Evolutionary conservation across 192 early-diverging fungal species (phyloP).

Genomic region (Funneliformis mosseae): DNA sequence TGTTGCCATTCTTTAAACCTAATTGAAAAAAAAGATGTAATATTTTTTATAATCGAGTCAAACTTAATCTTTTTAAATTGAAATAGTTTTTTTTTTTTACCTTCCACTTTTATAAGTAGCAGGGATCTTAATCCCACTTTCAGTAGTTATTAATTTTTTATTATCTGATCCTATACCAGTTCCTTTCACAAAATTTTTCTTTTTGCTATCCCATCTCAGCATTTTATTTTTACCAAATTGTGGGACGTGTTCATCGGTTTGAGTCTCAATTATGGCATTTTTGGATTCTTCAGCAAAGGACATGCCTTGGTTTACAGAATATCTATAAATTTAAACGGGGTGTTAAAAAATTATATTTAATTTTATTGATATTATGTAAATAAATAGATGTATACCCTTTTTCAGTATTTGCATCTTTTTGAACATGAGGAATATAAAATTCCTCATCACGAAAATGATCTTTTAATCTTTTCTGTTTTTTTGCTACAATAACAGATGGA

Average conservation of each 20-base stretch:
- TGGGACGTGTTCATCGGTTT: constrained; percentile 79
- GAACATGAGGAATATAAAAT: constrained; percentile 87
- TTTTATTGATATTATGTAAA: neutral
- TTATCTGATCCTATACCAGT: constrained; percentile 89
- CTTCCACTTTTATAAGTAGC: constrained; percentile 85
- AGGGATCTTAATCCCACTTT: constrained; percentile 86
- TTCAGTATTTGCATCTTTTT: constrained; percentile 87
- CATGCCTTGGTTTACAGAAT: constrained; percentile 65
- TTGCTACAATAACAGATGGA: neutral
- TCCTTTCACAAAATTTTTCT: constrained; percentile 88
- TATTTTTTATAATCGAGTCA: constrained; percentile 15
- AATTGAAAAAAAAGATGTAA: neutral
- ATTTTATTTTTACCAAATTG: constrained; percentile 62
- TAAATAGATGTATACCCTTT: constrained; percentile 65
- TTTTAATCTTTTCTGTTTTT: constrained; percentile 45
- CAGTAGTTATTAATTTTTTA: constrained; percentile 91
- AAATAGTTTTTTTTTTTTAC: too few species aligned
- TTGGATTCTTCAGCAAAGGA: constrained; percentile 84
- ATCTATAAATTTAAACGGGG: constrained; percentile 33
- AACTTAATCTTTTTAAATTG: neutral
- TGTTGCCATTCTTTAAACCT: constrained; percentile 92
- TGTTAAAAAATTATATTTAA: neutral
- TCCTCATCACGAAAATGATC: constrained; percentile 73
- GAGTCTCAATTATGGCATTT: constrained; percentile 73
- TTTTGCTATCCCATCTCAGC: constrained; percentile 90